phyloP scores from a whole-genome alignment of 169 alveolate species.

The Plasmodium adleri region DNA sequence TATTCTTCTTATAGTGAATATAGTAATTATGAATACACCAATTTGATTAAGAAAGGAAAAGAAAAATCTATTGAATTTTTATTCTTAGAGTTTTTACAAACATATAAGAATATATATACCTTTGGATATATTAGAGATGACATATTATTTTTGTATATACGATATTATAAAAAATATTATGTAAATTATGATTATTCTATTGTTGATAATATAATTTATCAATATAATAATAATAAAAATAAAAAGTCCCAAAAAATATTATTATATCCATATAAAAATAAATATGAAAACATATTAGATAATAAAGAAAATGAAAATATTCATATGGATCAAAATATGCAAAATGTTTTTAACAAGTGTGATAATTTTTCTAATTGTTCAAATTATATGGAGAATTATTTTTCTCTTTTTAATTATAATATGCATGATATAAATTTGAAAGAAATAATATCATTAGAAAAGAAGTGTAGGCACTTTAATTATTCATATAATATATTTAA shows the following conservation, averaged over 20 bases:
- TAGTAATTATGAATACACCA: slow-evolving; percentile 74
- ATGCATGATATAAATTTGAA: slow-evolving; percentile 29
- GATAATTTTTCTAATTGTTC: not conserved
- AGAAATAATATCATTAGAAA: slow-evolving; percentile 31
- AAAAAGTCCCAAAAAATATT: not conserved
- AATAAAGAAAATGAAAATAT: not conserved
- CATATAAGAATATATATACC: slow-evolving; percentile 47
- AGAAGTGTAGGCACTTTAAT: slow-evolving; percentile 15
- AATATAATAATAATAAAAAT: slow-evolving; percentile 6
- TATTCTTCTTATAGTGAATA: slow-evolving; percentile 60
- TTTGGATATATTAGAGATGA: slow-evolving; percentile 69
- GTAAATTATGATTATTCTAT: slow-evolving; percentile 22
- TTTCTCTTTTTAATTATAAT: slow-evolving; percentile 9
- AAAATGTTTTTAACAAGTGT: not conserved
- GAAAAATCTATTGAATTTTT: slow-evolving; percentile 52
- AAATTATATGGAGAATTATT: not conserved
- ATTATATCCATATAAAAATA: too few relatives aligned
- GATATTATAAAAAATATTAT: slow-evolving; percentile 54
- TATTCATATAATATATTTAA: slow-evolving; percentile 49
- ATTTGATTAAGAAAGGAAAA: slow-evolving; percentile 56
- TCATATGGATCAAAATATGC: not conserved
- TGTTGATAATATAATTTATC: slow-evolving; percentile 15
- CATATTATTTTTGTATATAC: slow-evolving; percentile 57
- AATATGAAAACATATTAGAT: not conserved
- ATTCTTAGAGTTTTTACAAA: slow-evolving; percentile 66